Conservation (phyloP, 2,329 filamentous ascomycete genomes). For the Curvularia sp. region DNA sequence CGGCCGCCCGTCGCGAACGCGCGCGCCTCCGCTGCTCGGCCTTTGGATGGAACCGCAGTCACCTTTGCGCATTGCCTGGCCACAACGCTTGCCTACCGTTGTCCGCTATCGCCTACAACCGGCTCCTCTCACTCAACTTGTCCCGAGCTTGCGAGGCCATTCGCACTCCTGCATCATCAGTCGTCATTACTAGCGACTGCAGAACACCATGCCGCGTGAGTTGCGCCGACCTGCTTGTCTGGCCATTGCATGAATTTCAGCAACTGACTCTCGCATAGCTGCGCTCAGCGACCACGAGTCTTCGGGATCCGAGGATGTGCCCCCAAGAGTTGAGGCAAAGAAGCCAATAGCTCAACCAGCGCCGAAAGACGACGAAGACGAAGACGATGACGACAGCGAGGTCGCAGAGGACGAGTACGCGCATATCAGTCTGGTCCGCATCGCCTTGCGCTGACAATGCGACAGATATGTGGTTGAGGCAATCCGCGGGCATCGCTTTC, state of each 20-base stretch:
- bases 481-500: constrained; percentile 70
- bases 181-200: constrained; percentile 20
- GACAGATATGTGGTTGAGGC: constrained; percentile 75
- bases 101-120: constrained; percentile 8
- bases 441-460: constrained; percentile 31
- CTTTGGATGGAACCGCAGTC: constrained; percentile 4
- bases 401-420: constrained; percentile 53
- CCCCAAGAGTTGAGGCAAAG: constrained; percentile 26
- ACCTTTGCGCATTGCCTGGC: constrained; percentile 10
- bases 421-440: constrained; percentile 37
- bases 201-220: constrained; percentile 46
- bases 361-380: constrained; percentile 39
- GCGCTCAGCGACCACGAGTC: constrained; percentile 52
- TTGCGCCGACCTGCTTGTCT: constrained; percentile 15
- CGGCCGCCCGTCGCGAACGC: constrained; percentile 24
- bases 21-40: constrained; percentile 10
- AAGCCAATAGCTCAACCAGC: constrained; percentile 11
- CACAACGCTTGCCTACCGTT: constrained; percentile 13
- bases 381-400: constrained; percentile 48
- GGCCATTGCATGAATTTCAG: constrained; percentile 7
- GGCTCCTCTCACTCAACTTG: constrained; percentile 19
- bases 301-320: constrained; percentile 41
- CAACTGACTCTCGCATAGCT: constrained; percentile 42
- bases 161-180: neutral
- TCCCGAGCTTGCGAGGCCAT: constrained; percentile 13